Evolutionary conservation across 768 basidiomycete genomes (phyloP).

Genomic region (Russula dissimulans): DNA sequence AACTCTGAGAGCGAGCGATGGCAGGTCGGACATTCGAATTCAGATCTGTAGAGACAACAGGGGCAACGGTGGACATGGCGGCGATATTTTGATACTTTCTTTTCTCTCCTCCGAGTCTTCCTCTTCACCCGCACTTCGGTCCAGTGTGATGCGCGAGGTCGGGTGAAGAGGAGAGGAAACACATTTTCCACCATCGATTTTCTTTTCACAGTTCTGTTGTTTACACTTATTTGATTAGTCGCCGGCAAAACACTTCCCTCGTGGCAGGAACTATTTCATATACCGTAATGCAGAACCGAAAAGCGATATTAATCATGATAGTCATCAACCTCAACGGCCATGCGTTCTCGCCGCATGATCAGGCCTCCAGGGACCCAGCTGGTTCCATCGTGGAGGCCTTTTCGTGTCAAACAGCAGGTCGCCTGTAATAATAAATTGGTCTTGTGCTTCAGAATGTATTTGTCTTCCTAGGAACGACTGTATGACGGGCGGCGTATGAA

Average conservation of each 20-base stretch:
- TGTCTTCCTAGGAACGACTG: neutral
- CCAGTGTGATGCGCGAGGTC: neutral
- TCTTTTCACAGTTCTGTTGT: neutral
- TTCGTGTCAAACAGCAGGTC: neutral
- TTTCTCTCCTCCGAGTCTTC: neutral
- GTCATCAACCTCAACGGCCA: neutral
- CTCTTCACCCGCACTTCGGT: slow-evolving; percentile 14
- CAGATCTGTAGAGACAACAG: neutral
- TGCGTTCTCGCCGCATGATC: neutral
- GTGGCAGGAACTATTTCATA: neutral
- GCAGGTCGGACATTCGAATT: slow-evolving; percentile 28
- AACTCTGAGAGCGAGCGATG: slow-evolving; percentile 39
- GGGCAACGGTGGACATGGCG: slow-evolving; percentile 1
- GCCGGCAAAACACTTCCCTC: too few relatives aligned
- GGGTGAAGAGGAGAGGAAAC: slow-evolving; percentile 15
- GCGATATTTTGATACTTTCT: neutral
- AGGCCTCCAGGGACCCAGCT: neutral
- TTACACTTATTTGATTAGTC: slow-evolving; percentile 2
- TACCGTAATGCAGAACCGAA: too few relatives aligned
- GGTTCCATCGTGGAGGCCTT: slow-evolving; percentile 1
- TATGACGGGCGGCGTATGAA: neutral
- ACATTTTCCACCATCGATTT: neutral
- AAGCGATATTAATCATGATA: neutral
- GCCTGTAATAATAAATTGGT: neutral
- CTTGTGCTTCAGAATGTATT: neutral